Conservation (phyloP, 192 early-diverging fungal genomes). For the Mortierella alpina region DNA sequence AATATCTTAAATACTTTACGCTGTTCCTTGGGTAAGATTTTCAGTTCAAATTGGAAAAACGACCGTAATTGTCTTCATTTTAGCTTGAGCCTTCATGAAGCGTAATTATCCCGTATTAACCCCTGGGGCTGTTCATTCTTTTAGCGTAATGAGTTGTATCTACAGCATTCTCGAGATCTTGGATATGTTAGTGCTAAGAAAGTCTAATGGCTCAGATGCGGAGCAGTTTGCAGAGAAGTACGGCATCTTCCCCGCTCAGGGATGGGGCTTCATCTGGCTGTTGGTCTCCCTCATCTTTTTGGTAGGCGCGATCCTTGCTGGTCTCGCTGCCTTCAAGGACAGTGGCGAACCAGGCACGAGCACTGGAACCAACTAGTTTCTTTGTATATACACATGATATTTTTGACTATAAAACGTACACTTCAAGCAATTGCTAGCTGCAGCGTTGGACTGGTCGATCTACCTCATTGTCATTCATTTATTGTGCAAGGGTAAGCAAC, state of each 20-base stretch:
- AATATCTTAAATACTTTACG: conserved; percentile 89
- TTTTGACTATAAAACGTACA: background rate
- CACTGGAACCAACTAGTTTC: background rate
- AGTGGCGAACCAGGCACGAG: conserved; percentile 6
- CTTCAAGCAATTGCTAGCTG: no score
- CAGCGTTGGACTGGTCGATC: background rate
- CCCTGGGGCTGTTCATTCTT: conserved; percentile 16
- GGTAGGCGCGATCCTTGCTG: conserved; percentile 79
- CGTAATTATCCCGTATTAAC: background rate
- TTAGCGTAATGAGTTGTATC: conserved; percentile 90
- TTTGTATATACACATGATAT: background rate
- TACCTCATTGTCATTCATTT: background rate
- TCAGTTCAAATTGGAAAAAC: background rate
- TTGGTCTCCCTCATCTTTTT: conserved; percentile 87
- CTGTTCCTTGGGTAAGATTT: conserved; percentile 85
- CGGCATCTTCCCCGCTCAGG: conserved; percentile 80
- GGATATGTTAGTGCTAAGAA: conserved; percentile 90
- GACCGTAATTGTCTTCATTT: background rate
- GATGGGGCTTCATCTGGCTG: conserved; percentile 95
- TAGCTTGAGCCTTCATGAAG: background rate
- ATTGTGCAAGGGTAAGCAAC: no score
- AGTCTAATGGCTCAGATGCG: conserved; percentile 96
- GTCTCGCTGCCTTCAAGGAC: conserved; percentile 83
- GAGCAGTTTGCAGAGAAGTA: conserved; percentile 82
- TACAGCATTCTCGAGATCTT: conserved; percentile 97